Percentiles rank a stretch among this genome's conserved stretches.
Conservation (phyloP, 805 yeast genomes). For the Yamadazyma phyllophila region DNA sequence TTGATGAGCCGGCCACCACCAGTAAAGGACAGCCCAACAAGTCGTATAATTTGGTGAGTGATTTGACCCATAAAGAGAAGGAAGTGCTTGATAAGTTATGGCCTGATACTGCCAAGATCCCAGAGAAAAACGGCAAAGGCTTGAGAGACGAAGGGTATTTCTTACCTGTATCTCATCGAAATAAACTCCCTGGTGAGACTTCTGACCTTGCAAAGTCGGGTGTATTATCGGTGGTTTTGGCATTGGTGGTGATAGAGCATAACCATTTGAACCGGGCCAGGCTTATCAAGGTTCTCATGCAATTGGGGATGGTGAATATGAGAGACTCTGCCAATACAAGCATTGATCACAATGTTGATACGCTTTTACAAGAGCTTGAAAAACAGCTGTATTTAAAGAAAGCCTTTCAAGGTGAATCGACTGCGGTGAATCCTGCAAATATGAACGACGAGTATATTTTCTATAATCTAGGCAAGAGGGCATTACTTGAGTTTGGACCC, state of each 20-base stretch:
- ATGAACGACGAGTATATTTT: slow-evolving; percentile 18
- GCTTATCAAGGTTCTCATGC: slow-evolving; percentile 19
- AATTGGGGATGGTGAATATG: slow-evolving; percentile 28
- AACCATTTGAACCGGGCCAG: slow-evolving; percentile 29
- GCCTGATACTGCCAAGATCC: slow-evolving; percentile 11
- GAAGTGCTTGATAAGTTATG: slow-evolving; percentile 26
- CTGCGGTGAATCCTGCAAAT: slow-evolving; percentile 4
- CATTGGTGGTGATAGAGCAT: slow-evolving; percentile 29
- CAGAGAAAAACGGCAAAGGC: slow-evolving; percentile 9
- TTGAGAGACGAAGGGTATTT: slow-evolving; percentile 19
- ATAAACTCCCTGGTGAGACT: slow-evolving; percentile 20
- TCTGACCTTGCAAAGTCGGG: slow-evolving; percentile 31
- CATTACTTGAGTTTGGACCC: slow-evolving; percentile 33
- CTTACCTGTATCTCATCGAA: slow-evolving; percentile 20
- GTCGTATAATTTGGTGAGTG: slow-evolving; percentile 17
- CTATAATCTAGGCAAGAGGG: slow-evolving; percentile 32
- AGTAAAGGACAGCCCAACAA: background rate
- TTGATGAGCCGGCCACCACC: slow-evolving; percentile 12
- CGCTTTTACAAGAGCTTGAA: slow-evolving; percentile 24
- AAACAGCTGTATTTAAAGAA: slow-evolving; percentile 27
- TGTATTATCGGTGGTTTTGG: slow-evolving; percentile 25
- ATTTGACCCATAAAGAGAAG: slow-evolving; percentile 19
- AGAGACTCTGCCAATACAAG: slow-evolving; percentile 19
- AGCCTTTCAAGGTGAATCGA: slow-evolving; percentile 5
- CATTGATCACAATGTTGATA: slow-evolving; percentile 19